phyloP scores from a whole-genome alignment of 306 rosid species.

The Malus sylvestris region DNA sequence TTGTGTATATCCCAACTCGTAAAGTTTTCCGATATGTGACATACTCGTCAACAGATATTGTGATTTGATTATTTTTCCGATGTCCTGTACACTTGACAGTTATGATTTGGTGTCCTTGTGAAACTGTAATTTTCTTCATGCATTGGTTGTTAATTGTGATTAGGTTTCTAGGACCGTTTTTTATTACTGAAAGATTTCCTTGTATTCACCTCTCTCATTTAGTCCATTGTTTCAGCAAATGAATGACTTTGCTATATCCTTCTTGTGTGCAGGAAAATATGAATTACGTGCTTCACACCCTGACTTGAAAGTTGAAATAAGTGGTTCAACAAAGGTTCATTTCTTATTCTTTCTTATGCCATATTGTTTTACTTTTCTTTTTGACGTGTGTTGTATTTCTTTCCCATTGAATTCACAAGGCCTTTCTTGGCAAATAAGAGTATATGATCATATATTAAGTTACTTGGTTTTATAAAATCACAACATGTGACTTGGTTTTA shows the following conservation, averaged over 20 bases:
- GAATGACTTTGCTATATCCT: background rate
- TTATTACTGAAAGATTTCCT: background rate
- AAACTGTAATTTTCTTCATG: background rate
- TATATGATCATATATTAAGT: background rate
- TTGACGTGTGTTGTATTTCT: background rate
- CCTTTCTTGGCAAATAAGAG: background rate
- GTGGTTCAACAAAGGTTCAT: constrained; percentile 73
- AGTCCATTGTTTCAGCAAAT: constrained; percentile 2
- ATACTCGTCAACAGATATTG: background rate
- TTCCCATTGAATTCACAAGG: background rate
- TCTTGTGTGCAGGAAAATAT: constrained; percentile 62
- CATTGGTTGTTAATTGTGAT: background rate
- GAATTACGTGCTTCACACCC: constrained; percentile 73
- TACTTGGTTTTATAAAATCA: background rate
- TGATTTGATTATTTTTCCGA: background rate
- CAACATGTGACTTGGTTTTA: background rate
- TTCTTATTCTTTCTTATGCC: constrained; percentile 16
- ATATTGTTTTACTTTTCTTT: constrained; percentile 15
- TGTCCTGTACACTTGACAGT: background rate
- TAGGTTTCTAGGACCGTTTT: background rate
- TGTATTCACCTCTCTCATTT: background rate
- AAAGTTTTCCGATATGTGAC: background rate
- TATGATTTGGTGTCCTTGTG: background rate
- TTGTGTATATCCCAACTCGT: background rate
- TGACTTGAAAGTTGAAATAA: constrained; percentile 64